phyloP scores from a whole-genome alignment of 768 basidiomycete genomes.

The Mycena chlorophos region DNA sequence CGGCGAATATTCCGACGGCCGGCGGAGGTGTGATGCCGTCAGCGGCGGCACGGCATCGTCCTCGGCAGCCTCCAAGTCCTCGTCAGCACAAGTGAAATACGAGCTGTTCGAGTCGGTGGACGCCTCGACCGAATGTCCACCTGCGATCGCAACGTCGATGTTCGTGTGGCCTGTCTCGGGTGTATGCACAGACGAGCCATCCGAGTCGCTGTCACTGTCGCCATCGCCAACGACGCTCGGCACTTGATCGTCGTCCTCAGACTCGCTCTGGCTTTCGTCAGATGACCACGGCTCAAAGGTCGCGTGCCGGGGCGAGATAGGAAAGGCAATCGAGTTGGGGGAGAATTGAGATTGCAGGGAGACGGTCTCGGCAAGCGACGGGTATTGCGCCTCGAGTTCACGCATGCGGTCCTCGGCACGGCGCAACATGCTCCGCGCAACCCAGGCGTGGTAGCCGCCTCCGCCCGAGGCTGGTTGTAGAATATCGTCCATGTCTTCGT shows the following conservation, averaged over 20 bases:
- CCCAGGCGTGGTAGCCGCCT: conserved; percentile 55
- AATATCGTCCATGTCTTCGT: conserved; percentile 11
- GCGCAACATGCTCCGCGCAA: conserved; percentile 54
- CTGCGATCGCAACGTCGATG: background rate
- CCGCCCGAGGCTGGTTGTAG: conserved; percentile 3
- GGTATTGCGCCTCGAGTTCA: conserved; percentile 29
- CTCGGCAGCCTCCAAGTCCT: background rate
- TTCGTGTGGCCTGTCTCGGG: conserved; percentile 19
- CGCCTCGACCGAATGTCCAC: conserved; percentile 5
- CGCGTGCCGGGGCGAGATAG: conserved; percentile 7
- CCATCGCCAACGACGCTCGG: conserved; percentile 1
- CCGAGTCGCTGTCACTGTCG: conserved; percentile 7
- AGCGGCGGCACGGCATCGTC: background rate
- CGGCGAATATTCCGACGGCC: background rate
- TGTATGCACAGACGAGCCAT: conserved; percentile 23
- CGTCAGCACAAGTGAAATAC: conserved; percentile 19
- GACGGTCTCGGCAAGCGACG: conserved; percentile 2
- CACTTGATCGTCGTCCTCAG: background rate
- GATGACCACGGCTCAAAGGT: conserved; percentile 24
- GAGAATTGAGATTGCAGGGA: too few relatives aligned
- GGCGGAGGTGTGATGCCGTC: conserved; percentile 12
- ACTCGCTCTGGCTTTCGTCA: conserved; percentile 2
- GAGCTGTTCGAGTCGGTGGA: conserved; percentile 16
- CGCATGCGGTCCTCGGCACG: conserved; percentile 44
- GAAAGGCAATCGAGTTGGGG: conserved; percentile 7